Base-by-base conservation (phyloP, 2,329 filamentous ascomycete species). In the Colletotrichum musae region DNA sequence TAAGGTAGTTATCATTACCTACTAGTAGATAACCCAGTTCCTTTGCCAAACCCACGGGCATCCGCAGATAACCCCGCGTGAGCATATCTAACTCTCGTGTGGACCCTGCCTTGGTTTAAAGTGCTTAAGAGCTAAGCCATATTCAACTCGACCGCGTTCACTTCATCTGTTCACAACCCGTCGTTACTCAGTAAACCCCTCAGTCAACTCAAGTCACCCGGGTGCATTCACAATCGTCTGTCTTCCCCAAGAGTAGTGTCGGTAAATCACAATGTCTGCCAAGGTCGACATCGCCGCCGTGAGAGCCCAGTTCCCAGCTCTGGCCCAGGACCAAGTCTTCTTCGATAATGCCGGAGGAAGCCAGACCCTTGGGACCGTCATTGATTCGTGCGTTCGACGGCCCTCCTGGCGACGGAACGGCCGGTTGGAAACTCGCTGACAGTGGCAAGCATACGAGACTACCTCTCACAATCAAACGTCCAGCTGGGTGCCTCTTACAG, bases 291-390 rank as follows among this genome's bases (percentile, higher is more conserved):
- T 93, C 57, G 75, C 83, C 9, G 80, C 82, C 57, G 85, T 87
- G 36, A 86, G 91, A 69, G 82, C 85, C 70, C 84, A 86, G 62
- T 95, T 95, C 81, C 92, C 93, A 41, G 91, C 92, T 15, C 79
- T 95, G 47, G 80, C 85, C 48, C 85, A 89, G 69, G 83, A 89
- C 54, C 92, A 94, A 75, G 85, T 94, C 58, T 94, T 88, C 77
- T 87, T 95, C 72, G 93, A 95, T 76, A 95, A 95, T 76, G 93
- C 92, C 12, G 93, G 93, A 18, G 93, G 93, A 45, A 93, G 89
- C 75, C 93, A 95, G 75, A 85, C 89, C 1, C 81, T 95, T 4
- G 88, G 87, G 28, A 83, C 86, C 16, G 93, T 93, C 16, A 89
- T 92, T 67, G 87, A 92, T 64, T 86, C 87, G 90, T 92, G 77